Evolutionary conservation across 1,139 yeast species (phyloP), one percentile per base, ranked within the genome.

Genomic region (Pichia sp.): DNA sequence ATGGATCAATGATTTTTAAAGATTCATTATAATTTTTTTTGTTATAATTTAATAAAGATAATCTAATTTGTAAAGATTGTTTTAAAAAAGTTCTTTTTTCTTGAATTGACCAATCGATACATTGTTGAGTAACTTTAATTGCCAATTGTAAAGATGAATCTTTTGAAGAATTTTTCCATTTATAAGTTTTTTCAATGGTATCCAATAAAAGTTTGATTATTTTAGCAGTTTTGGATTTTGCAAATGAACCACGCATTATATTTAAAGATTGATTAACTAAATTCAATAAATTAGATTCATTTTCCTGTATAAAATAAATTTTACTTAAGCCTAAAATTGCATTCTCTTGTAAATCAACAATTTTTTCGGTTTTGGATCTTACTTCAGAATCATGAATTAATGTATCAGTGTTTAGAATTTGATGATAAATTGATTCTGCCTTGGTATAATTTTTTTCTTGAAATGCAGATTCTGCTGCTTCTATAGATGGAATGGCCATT

Each of bases 201-300:
- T 93, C 98, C 63, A 95, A 84, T 67, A 95, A 73, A 14, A 79
- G 74, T 65, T 79, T 83, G 56, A 85, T 84, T 53, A 93, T 87
- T 68, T 91, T 93, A 43, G 98, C 96, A 11, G 96, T 87, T 70
- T 93, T 93, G 30, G 96, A 87, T 72, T 93, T 93, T 49, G 99
- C 96, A 66, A 89, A 83, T 39, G 76, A 73, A 13, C 81, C 80
- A 39, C 53, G 51, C 74, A 91, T 82, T 22, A 85, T 79, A 9
- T 72, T 73, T 59, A 95, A 79, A 0, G 96, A 84, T 46, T 81
- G 77, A n/a, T 80, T 74, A 47, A 93, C 80, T 64, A 93, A 79
- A 42, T 71, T 72, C 19, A 78, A 73, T 50, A 93, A 75, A 60
- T 82, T 78, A 7, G 69, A 72, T 27, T 77, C 73, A 49, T 80